Conservation (phyloP, 148 eudicot genomes). For the Vaccinium corymbosum region DNA sequence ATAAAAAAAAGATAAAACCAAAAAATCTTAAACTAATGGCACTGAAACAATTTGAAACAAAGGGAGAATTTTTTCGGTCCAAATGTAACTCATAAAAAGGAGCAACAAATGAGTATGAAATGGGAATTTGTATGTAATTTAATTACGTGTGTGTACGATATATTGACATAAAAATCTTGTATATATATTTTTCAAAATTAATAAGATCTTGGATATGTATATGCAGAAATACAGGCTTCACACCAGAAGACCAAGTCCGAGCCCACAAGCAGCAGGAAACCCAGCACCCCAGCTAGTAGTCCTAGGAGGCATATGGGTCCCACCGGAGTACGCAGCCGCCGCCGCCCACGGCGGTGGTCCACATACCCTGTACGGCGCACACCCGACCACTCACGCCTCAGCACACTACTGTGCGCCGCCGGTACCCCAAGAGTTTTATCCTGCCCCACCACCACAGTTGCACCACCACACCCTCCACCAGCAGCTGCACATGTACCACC, state of each 20-base stretch:
- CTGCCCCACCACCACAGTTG: constrained; percentile 38
- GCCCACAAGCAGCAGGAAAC: constrained; percentile 60
- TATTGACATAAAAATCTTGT: background rate
- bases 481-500: constrained; percentile 54
- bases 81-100: too few species aligned
- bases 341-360: constrained; percentile 57
- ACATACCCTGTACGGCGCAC: constrained; percentile 57
- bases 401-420: constrained; percentile 47
- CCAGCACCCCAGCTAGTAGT: constrained; percentile 70
- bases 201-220: background rate
- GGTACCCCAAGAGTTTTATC: constrained; percentile 62
- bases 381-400: constrained; percentile 50
- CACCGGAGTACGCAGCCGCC: constrained; percentile 79
- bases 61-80: too few species aligned
- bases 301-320: constrained; percentile 97
- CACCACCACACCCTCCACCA: constrained; percentile 39
- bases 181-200: background rate
- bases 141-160: too few species aligned
- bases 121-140: too few species aligned
- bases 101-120: too few species aligned
- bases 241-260: constrained; percentile 94
- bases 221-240: constrained; percentile 94
- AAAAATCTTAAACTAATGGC: too few species aligned
- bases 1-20: too few species aligned
- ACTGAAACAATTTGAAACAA: too few species aligned